A percentile compares a stretch with the other conserved stretches of the same genome.
Conservation (phyloP, 371 early-diverging fungal genomes). For the Apophysomyces ossiformis region DNA sequence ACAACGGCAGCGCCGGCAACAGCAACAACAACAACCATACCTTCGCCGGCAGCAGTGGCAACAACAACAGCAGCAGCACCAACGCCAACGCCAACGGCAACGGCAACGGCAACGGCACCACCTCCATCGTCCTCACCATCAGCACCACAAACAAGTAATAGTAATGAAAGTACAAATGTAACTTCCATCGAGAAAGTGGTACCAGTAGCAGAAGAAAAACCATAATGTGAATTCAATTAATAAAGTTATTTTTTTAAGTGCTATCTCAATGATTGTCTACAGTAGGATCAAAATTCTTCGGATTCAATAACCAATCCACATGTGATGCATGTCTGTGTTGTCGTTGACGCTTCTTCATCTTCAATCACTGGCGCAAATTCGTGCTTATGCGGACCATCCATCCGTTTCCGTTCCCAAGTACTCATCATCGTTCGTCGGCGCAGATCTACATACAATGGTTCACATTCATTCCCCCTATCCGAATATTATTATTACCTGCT, state of each 20-base stretch:
- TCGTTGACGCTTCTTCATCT: conserved; percentile 49
- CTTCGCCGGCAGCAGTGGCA: too few relatives aligned
- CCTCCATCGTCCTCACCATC: too few relatives aligned
- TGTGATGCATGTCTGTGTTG: conserved; percentile 63
- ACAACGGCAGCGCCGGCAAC: too few relatives aligned
- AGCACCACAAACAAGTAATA: too few relatives aligned
- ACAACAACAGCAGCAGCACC: too few relatives aligned
- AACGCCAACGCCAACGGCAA: too few relatives aligned
- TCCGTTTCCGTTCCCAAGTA: conserved; percentile 69
- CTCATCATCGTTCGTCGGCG: conserved; percentile 85
- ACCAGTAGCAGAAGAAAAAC: not conserved
- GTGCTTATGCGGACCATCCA: conserved; percentile 77
- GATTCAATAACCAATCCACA: conserved; percentile 78
- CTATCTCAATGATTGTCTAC: not conserved
- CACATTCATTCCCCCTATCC: not conserved
- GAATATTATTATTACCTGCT: conserved; percentile 44
- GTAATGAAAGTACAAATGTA: too few relatives aligned
- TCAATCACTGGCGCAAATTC: conserved; percentile 60
- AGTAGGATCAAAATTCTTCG: conserved; percentile 65
- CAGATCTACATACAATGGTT: conserved; percentile 55
- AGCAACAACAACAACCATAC: too few relatives aligned
- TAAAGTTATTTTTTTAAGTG: not conserved
- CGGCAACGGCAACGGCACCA: too few relatives aligned
- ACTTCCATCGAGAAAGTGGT: too few relatives aligned
- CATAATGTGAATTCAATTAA: not conserved